Evolutionary conservation across 257 asterid genomes (phyloP), one percentile per base, ranked within the genome.

Genomic region (Rauvolfia tetraphylla): DNA sequence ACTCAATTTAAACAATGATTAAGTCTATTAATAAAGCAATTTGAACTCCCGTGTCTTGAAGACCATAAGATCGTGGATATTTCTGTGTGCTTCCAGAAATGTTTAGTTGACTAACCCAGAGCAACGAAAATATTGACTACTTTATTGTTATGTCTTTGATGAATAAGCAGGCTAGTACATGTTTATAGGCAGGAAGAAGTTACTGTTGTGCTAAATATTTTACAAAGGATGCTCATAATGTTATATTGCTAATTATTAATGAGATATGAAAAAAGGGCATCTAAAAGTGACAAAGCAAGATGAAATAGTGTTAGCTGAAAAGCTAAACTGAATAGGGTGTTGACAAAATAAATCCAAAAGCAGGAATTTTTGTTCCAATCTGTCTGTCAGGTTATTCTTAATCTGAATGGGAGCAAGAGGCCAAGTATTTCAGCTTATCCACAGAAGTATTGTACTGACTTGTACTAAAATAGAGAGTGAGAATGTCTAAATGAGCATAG

Each of bases 1-100:
- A 81, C 53, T 74, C 74, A 83, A 58, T 20, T 54, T 13, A 29
- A 72, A 48, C 10, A 36, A 49, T 3, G 68, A 33, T 23, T 27
- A 14, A 22, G 34, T 14, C 46, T 44, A 14, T 4, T 17, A 11
- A 31, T 39, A 29, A 62, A 34, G 44, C 42, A 61, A 80, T 38
- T 44, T 53, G 61, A 61, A 31, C 39, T 63, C 34, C 46, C 31
- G 54, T 7, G 56, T 69, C 38, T 68, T 68, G 25, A 31, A 46
- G 49, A 23, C 54, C 8, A 78, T 27, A 46, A 34, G 42, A 8
- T 44, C 17, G 18, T 29, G 12, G 73, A 49, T 29, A 65, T 18
- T 65, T 48, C 46, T 36, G 7, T 36, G 9, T 36, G 48, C 48
- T 8, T 65, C 14, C 12, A 34, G 15, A 34, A 61, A 59, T 27